Evolutionary conservation across 768 basidiomycete genomes (phyloP), one percentile per base, ranked within the genome.

Genomic region (Dioszegia hungarica): DNA sequence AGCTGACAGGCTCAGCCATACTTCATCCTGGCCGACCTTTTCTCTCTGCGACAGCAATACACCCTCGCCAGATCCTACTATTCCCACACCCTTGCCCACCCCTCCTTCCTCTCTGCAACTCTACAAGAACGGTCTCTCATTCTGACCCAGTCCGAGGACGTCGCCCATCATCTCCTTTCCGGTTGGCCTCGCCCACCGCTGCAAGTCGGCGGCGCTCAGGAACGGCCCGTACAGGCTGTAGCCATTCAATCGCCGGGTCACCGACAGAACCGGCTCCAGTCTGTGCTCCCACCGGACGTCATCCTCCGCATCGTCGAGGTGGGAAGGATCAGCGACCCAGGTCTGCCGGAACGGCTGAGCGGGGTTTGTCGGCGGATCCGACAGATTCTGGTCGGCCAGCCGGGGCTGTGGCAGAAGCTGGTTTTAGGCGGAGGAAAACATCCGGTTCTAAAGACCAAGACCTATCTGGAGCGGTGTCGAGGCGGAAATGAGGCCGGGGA

Each of bases 371-470:
- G 14, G n/a, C 17, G 38, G 1, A 52, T 41, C 46, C 44, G 60
- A 24, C n/a, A 34, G 3, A 49, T 54, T 17, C 20, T 57, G 11
- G 15, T 11, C 3, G 14, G 25, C n/a, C 43, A 52, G 31, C 55
- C 54, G 33, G 28, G 46, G 10, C 25, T 61, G 22, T 61, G 60
- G 60, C 37, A 34, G 24, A 52, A 15, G 11, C 33, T 61, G 33
- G 31, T 49, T 10, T 20, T 61, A 11, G 56, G 56, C 14, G n/a
- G 44, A 39, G 57, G 29, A 34, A 17, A 25, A 14, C 15, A 28
- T 27, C 51, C 12, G 9, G 36, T 9, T 5, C 41, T n/a, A 8
- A 41, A 53, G 39, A 20, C 50, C 14, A 39, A 49, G 24, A 29
- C 44, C 28, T 47, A 34, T n/a, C 37, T 57, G n/a, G 43, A 49